Conservation (phyloP, 2,329 filamentous ascomycete genomes). For the Aspergillus sp. region DNA sequence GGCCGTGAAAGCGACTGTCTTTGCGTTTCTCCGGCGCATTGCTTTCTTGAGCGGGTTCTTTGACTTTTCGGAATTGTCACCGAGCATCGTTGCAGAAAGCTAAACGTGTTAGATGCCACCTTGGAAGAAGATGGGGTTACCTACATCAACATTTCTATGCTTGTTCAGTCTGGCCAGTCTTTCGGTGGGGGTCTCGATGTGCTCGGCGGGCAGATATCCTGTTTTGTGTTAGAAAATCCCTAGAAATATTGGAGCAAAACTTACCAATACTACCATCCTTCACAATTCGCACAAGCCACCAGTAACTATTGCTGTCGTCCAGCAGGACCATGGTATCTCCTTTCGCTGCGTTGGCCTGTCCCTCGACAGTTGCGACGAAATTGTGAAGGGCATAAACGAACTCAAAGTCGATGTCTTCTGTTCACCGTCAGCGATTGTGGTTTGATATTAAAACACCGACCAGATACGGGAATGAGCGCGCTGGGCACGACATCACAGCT, state of each 20-base stretch:
- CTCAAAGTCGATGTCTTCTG: conserved; percentile 99
- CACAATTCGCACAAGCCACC: conserved; percentile 96
- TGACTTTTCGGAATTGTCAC: conserved; percentile 70
- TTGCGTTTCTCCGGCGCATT: conserved; percentile 74
- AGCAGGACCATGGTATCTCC: conserved; percentile 98
- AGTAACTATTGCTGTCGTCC: conserved; percentile 98
- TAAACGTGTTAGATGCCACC: conserved; percentile 26
- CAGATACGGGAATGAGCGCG: neutral
- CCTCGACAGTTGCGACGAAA: conserved; percentile 95
- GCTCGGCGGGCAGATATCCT: conserved; percentile 95
- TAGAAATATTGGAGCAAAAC: conserved; percentile 35
- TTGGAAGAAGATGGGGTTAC: conserved; percentile 27
- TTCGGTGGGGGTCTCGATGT: conserved; percentile 97
- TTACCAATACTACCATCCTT: conserved; percentile 92
- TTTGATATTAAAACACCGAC: neutral
- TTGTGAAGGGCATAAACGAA: conserved; percentile 98
- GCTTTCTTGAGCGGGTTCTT: conserved; percentile 79
- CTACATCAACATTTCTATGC: conserved; percentile 93
- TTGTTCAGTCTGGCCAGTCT: conserved; percentile 91
- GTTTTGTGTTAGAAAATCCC: conserved; percentile 23
- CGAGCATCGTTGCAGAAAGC: conserved; percentile 67
- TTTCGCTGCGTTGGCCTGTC: conserved; percentile 96
- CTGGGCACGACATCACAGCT: neutral
- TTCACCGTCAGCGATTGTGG: conserved; percentile 72
- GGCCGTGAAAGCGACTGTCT: conserved; percentile 79